phyloP scores from a whole-genome alignment of 2,329 filamentous ascomycete species.

The Talaromyces sp. region DNA sequence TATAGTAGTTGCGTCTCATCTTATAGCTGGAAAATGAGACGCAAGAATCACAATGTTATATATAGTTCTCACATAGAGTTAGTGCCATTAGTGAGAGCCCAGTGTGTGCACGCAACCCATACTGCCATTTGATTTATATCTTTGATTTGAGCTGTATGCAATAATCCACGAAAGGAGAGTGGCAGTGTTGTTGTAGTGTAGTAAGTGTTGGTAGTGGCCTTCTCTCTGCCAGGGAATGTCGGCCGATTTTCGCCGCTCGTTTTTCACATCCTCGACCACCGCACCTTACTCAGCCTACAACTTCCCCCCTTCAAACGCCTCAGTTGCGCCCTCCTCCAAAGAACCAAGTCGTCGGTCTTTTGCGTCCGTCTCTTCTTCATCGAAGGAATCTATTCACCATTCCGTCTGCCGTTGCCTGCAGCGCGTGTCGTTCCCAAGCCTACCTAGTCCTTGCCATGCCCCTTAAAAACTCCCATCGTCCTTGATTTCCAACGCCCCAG shows the following conservation, averaged over 20 bases:
- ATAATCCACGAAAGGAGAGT: not conserved
- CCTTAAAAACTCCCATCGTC: not conserved
- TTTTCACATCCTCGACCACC: not conserved
- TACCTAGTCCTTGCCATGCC: not conserved
- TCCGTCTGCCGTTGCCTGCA: not conserved
- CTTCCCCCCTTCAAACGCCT: not conserved
- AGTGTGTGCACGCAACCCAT: not conserved
- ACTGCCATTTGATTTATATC: not conserved
- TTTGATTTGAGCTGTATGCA: not conserved
- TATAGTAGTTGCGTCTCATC: not conserved
- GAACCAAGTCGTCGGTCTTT: not conserved
- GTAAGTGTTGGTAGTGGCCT: not conserved
- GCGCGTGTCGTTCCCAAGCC: not conserved
- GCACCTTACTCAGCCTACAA: constrained; percentile 4
- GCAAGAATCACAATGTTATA: not conserved
- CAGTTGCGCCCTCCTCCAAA: not conserved
- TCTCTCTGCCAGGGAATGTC: constrained; percentile 9
- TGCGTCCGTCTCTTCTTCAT: not conserved
- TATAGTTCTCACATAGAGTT: too few relatives aligned
- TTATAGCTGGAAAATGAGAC: not conserved
- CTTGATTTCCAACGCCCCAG: not conserved
- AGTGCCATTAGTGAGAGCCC: not conserved
- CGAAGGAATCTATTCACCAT: not conserved
- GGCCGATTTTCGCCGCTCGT: constrained; percentile 16
- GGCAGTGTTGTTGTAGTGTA: not conserved